Conservation (phyloP, 192 early-diverging fungal species). For the Podila horticola region DNA sequence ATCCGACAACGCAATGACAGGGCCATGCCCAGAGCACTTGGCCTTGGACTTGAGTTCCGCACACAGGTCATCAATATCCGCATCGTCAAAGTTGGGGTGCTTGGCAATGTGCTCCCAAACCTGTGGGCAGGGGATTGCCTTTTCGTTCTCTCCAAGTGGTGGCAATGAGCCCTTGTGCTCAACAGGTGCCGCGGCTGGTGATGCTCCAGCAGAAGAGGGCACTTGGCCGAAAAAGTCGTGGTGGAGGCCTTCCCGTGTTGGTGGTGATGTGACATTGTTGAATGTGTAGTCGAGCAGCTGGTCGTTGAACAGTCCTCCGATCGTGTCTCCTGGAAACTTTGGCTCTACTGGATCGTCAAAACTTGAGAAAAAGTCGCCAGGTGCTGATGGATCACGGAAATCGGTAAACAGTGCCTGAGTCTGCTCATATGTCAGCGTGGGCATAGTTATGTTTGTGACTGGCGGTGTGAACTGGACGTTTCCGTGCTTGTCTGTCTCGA, state of each 20-base stretch:
- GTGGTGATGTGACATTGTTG: constrained; percentile 12
- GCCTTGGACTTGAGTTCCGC: constrained; percentile 62
- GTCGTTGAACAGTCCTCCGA: constrained; percentile 18
- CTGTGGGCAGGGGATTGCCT: constrained; percentile 55
- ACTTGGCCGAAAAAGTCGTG: not conserved
- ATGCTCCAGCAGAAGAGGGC: not conserved
- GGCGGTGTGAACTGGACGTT: not conserved
- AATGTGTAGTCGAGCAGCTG: constrained; percentile 37
- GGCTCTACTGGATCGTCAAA: constrained; percentile 1
- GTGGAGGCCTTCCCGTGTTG: not conserved
- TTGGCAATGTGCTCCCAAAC: constrained; percentile 67
- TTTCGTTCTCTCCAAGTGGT: constrained; percentile 28
- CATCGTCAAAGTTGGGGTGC: constrained; percentile 68
- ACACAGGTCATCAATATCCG: constrained; percentile 65
- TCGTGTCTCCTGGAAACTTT: not conserved
- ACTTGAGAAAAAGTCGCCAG: not conserved
- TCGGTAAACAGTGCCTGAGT: constrained; percentile 2
- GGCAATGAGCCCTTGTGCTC: constrained; percentile 4
- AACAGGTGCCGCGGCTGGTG: not conserved
- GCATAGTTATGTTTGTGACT: not conserved
- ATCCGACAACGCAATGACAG: constrained; percentile 61
- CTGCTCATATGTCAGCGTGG: not conserved
- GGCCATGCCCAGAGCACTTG: constrained; percentile 66
- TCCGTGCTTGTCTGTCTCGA: not conserved
- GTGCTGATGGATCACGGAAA: constrained; percentile 1